Evolutionary conservation across 139 green algal genomes (phyloP), one percentile per base, ranked within the genome.

Genomic region (Chlamydomonas schloesseri): DNA sequence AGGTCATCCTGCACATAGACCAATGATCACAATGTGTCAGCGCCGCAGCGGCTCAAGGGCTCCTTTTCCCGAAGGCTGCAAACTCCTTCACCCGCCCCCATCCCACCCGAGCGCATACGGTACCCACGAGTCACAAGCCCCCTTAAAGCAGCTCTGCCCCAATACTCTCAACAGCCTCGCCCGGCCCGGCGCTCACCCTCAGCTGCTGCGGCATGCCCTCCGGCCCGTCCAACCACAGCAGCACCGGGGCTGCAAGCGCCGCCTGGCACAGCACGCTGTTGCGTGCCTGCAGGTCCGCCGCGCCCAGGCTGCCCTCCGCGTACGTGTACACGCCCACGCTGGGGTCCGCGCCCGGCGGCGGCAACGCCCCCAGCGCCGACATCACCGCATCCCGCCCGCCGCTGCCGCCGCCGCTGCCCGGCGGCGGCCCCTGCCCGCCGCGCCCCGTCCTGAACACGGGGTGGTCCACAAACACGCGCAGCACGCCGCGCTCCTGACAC

Each of bases 391-490:
- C 26, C 68, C 68, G 28, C 29, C 17, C 28, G 13, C 23, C 64
- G 64, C 71, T 58, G 42, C 71, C 36, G 71, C 42, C 62, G 28
- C 42, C 65, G 46, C n/a, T n/a, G n/a, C n/a, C n/a, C n/a, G 8
- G 42, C 42, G 42, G 42, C 42, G 42, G 42, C 8, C 42, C 42
- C 6, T 50, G 42, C 42, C 42, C 42, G 73, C 73, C 28, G 62
- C 50, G 33, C 11, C 20, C 10, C 3, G 17, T 68, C 4, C 76
- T 23, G 62, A 91, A 96, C 0, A 96, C 42, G 0, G 93, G 93
- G 79, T 98, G 96, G 82, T 96, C 92, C 4, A 98, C 94, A 91
- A 98, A 98, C 23, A 98, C 93, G 20, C 92, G 89, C 42, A 94
- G 72, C 37, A 98, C 95, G 31, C 95, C 94, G 13, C 86, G 79